Percentiles rank a stretch among this genome's conserved stretches.
Conservation (phyloP, 192 early-diverging fungal genomes). For the Umbelopsis vinacea region DNA sequence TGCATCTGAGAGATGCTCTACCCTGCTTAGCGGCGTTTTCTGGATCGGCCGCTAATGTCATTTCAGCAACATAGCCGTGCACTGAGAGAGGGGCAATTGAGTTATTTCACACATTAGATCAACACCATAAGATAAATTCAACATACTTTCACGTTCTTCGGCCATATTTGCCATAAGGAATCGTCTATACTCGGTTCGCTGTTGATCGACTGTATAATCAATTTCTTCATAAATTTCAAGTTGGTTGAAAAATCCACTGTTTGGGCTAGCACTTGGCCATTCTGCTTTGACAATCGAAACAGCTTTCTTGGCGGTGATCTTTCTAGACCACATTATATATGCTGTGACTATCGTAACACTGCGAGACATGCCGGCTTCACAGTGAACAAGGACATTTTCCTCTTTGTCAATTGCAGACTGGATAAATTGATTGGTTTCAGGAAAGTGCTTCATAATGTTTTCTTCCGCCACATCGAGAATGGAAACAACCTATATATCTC, state of each 20-base stretch:
- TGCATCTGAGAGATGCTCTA: constrained; percentile 49
- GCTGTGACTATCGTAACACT: constrained; percentile 67
- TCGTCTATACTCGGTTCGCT: constrained; percentile 63
- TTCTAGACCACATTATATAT: constrained; percentile 67
- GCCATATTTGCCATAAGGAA: constrained; percentile 68
- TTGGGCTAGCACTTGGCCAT: constrained; percentile 47
- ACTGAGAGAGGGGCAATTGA: constrained; percentile 26
- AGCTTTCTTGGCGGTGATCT: constrained; percentile 52
- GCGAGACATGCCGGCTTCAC: constrained; percentile 71
- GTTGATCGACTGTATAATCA: constrained; percentile 57
- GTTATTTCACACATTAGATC: background rate
- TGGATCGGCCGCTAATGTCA: constrained; percentile 60
- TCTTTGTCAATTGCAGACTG: constrained; percentile 44
- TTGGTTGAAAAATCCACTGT: constrained; percentile 67
- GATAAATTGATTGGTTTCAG: constrained; percentile 66
- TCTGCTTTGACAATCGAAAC: constrained; percentile 35
- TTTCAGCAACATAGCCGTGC: constrained; percentile 60
- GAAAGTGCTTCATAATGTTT: constrained; percentile 75
- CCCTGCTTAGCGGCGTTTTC: constrained; percentile 25
- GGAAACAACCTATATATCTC: constrained; percentile 28
- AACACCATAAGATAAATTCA: background rate
- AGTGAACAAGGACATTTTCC: constrained; percentile 71
- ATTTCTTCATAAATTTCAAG: constrained; percentile 64
- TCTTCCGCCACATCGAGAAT: constrained; percentile 59
- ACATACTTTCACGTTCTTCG: constrained; percentile 55